Evolutionary conservation across 768 basidiomycete species (phyloP).

Genomic region (Naganishia friedmannii): DNA sequence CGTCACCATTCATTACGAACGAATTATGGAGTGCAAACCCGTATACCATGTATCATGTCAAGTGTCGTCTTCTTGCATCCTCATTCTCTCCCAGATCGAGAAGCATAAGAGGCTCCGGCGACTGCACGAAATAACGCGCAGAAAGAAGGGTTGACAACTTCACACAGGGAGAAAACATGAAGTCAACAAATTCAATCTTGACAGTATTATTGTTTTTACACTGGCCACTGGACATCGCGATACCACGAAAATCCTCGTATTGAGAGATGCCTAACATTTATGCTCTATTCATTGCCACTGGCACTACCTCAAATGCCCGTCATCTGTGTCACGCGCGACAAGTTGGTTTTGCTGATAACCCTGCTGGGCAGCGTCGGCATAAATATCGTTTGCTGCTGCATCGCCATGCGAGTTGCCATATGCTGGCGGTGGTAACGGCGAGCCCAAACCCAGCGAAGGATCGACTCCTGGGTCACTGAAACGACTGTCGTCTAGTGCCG

Average conservation of each 20-base stretch:
- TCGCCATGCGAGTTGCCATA: constrained; percentile 18
- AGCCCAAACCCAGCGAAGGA: not conserved
- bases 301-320: constrained; percentile 18
- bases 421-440: constrained; percentile 17
- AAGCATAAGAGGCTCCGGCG: too few relatives aligned
- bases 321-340: constrained; percentile 7
- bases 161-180: too few relatives aligned
- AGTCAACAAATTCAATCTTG: too few relatives aligned
- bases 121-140: too few relatives aligned
- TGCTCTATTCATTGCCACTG: not conserved
- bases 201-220: too few relatives aligned
- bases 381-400: constrained; percentile 2
- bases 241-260: not conserved
- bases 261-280: not conserved
- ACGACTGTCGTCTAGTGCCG: not conserved
- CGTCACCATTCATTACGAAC: too few relatives aligned
- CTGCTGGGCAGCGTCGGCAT: constrained; percentile 9
- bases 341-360: not conserved
- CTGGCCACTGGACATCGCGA: too few relatives aligned
- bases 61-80: too few relatives aligned
- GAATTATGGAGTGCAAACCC: too few relatives aligned
- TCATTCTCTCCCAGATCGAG: too few relatives aligned
- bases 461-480: constrained; percentile 12
- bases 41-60: too few relatives aligned
- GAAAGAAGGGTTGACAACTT: too few relatives aligned